Evolutionary conservation across 495 filamentous ascomycete species (phyloP), one percentile per base, ranked within the genome.

Genomic region (Bombardia bombarda): DNA sequence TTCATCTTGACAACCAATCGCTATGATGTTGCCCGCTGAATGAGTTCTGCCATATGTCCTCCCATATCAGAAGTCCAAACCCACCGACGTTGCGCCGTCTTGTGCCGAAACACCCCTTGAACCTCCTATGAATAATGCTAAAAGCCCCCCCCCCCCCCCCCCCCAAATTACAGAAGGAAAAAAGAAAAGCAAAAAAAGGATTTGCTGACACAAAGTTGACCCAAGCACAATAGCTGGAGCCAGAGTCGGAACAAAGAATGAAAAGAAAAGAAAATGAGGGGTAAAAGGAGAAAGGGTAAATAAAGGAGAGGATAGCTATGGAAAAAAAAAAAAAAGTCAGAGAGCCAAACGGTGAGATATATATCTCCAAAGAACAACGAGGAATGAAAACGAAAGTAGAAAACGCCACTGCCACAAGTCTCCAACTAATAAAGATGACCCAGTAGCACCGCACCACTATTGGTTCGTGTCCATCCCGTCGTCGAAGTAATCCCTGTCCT

Each of bases 401-500:
- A 26, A 30, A 26, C 18, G 28, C 38, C 33, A 36, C 3, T n/a
- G 33, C 33, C 12, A 20, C 35, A 14, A 33, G 14, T 7, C 14
- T 6, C 2, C 14, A 25, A 28, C 6, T 28, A 28, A 28, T 28
- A 42, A 42, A 51, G 46, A 45, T n/a, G n/a, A 30, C 38, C 22
- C 23, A 4, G 19, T 21, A 7, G 3, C 14, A 19, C 16, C 14
- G 12, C 21, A n/a, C 17, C n/a, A 21, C 52, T 52, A 67, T 5
- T 68, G 57, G 2, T 58, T 58, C 35, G 69, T 47, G 34, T 94
- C 87, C 87, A 92, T 92, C 40, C 73, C 73, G 48, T 84, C n/a
- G n/a, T n/a, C n/a, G n/a, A n/a, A n/a, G n/a, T n/a, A 88, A 55
- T 90, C 87, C 50, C 94, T 89, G 60, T 95, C 89, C 56, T 94